Percentiles rank a stretch among this genome's conserved stretches.
These are phyloP conservation scores for Eragrostis curvula DNA, from an alignment of 176 grass and related monocot genomes.

Conservation along the genomic window DNA sequence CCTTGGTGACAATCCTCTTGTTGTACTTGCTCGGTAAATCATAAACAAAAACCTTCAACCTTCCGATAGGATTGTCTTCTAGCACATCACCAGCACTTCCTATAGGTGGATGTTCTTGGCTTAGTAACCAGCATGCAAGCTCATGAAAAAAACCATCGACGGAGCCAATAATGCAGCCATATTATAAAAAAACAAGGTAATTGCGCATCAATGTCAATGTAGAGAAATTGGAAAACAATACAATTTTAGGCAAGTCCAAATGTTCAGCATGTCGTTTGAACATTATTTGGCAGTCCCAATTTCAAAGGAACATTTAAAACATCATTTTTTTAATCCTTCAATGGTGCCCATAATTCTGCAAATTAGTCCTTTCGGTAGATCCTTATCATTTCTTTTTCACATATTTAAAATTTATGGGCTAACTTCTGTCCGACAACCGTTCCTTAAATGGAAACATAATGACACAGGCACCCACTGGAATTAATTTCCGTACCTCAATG, in stretches of 20 bases:
- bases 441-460: conserved; percentile 15
- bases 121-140: conserved; percentile 21
- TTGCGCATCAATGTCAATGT: not conserved
- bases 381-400: not conserved
- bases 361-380: not conserved
- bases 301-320: not conserved
- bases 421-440: conserved; percentile 9
- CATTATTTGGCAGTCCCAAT: not conserved
- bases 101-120: conserved; percentile 32
- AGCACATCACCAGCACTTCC: conserved; percentile 92
- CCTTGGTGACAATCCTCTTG: conserved; percentile 71
- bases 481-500: conserved; percentile 6
- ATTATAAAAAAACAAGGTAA: not conserved
- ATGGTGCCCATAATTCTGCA: not conserved
- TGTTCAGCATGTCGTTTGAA: not conserved
- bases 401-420: not conserved
- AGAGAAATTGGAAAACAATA: not conserved
- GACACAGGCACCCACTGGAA: not conserved
- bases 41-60: conserved; percentile 78
- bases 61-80: conserved; percentile 82
- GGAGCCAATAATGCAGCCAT: not conserved
- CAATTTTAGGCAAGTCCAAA: not conserved
- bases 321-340: not conserved
- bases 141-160: not conserved
- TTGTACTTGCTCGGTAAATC: conserved; percentile 88